Base-by-base conservation (phyloP, 306 rosid genomes). In the Acacia crassicarpa region DNA sequence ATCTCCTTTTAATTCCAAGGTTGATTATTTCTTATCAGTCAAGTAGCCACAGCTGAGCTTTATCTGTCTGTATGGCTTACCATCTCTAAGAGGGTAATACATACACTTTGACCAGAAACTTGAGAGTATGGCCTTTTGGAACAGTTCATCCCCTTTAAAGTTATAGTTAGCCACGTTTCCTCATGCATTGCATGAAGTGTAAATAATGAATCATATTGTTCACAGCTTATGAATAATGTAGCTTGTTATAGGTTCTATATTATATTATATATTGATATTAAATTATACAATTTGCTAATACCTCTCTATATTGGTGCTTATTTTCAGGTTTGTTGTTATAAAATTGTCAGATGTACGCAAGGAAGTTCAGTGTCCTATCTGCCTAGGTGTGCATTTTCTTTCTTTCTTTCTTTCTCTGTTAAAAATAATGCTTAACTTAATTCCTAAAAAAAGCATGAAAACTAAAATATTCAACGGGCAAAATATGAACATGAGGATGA, bases 361-460 rank as follows among this genome's bases (percentile, higher is more conserved):
- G 84, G 93, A 89, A 85, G 96, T 91, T 15, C 96, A 91, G 32
- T 91, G 93, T 23, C 96, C 96, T 2, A 91, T 91, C 85, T 91
- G 96, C 81, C 84, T 91, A 84, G 96, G 96, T 91, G 83, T 72
- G 46, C 10, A 17, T 9, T 16, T 68, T 20, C 38, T 1, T 69
- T 10, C 66, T 10, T 69, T 10, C 66, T 10, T 20, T 54, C 53
- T 54, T 54, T 53, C 23, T 53, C 7, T 17, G 62, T 19, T 38
- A 14, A 61, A 41, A 27, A 33, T 25, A 20, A 76, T 59, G 63
- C 73, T 80, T n/a, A 67, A 44, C 67, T 2, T 51, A 15, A 30
- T 51, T 27, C 63, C 44, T 32, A 16, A 72, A 10, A 27, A 20
- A 70, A 13, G 53, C 10, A 70, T 70, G 35, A 43, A 70, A 20